Evolutionary conservation across 495 filamentous ascomycete species (phyloP), one percentile per base, ranked within the genome.

Genomic region (Neurospora hispaniola): DNA sequence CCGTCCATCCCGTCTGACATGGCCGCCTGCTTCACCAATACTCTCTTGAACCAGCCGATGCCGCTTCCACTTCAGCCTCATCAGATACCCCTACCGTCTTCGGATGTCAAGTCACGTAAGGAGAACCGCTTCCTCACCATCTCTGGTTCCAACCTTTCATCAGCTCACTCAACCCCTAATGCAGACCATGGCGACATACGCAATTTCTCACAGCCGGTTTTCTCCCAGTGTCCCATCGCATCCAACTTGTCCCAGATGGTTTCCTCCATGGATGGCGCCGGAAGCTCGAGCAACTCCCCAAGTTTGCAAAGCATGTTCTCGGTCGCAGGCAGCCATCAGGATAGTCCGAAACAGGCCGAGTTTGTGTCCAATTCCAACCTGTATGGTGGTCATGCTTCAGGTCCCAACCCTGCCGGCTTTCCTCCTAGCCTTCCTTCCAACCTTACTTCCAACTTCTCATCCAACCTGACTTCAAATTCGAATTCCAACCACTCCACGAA

Each of bases 1-100:
- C 69, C 71, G 10, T 27, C 40, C 4, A 59, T 85, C 18, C 78
- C 81, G 1, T 69, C 78, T 5, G 79, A 82, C 44, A 74, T 84
- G n/a, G 79, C 81, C 18, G 78, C 81, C 4, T 80, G 81, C 62
- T 79, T 85, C 18, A 80, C 82, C 0, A 78, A 84, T 43, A 84
- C 84, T 20, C 77, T 85, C 20, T 72, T 85, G 40, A 84, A 84
- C 73, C 84, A 85, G 70, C 82, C 84, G 8, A 74, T 81, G 18
- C 80, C 82, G 2, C 74, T 82, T 20, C 80, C 82, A 2, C 73
- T 81, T 16, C 77, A 77, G 11, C 70, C 74, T 18, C 76, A 79
- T 40, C 74, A 68, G 31, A 73, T 80, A 54, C 70, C 74, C 4
- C 75, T 79, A 4, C 78, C 81, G 0, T 74, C 79, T 27, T 74